Conservation (phyloP, 305 asterid species). For the Rubia occidens region DNA sequence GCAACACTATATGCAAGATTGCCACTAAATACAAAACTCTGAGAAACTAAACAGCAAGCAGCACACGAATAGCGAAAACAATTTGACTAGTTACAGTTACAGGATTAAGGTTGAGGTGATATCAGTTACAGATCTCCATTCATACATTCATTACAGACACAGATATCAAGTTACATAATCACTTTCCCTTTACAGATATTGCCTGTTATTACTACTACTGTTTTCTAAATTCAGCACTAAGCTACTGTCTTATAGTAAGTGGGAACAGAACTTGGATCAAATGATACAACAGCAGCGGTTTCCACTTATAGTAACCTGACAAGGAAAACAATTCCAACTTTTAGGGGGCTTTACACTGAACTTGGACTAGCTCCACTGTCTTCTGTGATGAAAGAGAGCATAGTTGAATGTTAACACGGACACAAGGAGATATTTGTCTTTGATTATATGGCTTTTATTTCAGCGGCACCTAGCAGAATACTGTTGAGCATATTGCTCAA, state of each 20-base stretch:
- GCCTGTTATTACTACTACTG: background rate
- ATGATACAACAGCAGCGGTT: no score
- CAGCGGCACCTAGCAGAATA: background rate
- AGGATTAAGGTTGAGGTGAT: background rate
- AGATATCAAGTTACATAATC: background rate
- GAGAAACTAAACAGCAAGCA: background rate
- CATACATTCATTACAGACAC: background rate
- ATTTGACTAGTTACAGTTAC: background rate
- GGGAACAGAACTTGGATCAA: background rate
- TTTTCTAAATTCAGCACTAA: background rate
- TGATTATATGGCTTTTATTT: no score
- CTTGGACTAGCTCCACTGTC: background rate
- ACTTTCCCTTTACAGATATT: background rate
- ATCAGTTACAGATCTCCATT: background rate
- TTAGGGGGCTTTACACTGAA: background rate
- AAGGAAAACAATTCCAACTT: background rate
- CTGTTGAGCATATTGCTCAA: background rate
- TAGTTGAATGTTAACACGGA: background rate
- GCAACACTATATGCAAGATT: constrained; percentile 1
- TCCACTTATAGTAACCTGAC: no score
- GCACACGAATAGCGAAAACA: background rate
- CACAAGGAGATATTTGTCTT: background rate
- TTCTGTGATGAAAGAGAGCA: no score
- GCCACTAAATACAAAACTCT: background rate
- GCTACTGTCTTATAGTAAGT: background rate